Evolutionary conservation across 1,284 basidiomycete species (phyloP).

Genomic region (Puccinia horiana): DNA sequence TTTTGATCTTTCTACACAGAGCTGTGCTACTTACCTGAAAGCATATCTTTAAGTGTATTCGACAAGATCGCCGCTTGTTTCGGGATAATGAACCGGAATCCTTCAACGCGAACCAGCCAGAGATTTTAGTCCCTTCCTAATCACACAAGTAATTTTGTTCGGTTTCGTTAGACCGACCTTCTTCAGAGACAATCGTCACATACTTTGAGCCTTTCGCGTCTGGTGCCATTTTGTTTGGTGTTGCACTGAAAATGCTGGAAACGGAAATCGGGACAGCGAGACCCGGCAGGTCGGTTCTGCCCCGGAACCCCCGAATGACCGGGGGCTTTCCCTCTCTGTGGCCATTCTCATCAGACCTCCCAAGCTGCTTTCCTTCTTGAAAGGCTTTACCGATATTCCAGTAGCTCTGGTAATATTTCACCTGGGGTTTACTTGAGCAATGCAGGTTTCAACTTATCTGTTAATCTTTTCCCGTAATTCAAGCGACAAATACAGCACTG

Average conservation of each 20-base stretch:
- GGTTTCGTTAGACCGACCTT: not conserved
- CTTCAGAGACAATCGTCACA: constrained; percentile 18
- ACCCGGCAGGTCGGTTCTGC: not conserved
- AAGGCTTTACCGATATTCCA: not conserved
- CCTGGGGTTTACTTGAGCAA: no score
- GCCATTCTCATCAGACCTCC: not conserved
- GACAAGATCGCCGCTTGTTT: constrained; percentile 6
- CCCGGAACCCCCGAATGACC: not conserved
- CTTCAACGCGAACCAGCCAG: not conserved
- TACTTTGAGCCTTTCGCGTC: not conserved
- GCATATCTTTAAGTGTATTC: constrained; percentile 22
- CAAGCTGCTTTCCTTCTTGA: not conserved
- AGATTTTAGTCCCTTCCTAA: not conserved
- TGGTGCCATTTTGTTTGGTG: not conserved
- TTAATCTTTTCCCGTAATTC: no score
- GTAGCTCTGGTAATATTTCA: no score
- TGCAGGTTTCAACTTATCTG: no score
- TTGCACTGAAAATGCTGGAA: not conserved
- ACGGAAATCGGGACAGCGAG: not conserved
- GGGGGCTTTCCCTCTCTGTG: not conserved
- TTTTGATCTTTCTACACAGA: not conserved
- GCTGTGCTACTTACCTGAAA: not conserved
- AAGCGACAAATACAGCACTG: no score
- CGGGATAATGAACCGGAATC: constrained; percentile 9
- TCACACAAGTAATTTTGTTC: not conserved